Evolutionary conservation across 176 grass and related monocot species (phyloP).

Genomic region (Lolium rigidum): DNA sequence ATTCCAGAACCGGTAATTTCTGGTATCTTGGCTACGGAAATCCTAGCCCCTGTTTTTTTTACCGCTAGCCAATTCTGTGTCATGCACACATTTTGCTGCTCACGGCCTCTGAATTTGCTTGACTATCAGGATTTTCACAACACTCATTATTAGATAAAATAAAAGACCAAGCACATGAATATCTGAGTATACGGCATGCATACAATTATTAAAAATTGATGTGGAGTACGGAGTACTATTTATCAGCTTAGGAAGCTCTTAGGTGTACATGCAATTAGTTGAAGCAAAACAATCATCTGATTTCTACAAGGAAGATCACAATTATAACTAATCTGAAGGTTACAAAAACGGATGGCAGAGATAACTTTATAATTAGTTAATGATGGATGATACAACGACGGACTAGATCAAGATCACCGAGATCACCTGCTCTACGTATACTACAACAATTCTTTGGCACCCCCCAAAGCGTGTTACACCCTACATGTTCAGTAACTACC

Average conservation of each 20-base stretch:
- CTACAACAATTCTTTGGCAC: conserved; percentile 11
- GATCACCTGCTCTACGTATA: conserved; percentile 26
- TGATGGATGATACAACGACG: conserved; percentile 33
- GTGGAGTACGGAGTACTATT: background rate
- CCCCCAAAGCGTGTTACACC: background rate
- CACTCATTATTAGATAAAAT: too few relatives aligned
- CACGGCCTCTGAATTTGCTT: too few relatives aligned
- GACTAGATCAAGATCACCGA: conserved; percentile 24
- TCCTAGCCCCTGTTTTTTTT: too few relatives aligned
- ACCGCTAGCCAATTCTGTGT: too few relatives aligned
- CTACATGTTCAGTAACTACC: conserved; percentile 47
- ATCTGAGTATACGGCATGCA: background rate
- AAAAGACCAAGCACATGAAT: too few relatives aligned
- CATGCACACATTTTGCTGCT: background rate
- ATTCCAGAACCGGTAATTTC: too few relatives aligned
- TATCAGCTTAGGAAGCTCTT: background rate
- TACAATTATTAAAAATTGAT: background rate
- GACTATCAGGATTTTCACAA: too few relatives aligned
- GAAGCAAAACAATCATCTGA: conserved; percentile 24
- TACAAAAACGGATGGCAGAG: background rate
- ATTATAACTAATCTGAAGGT: conserved; percentile 34
- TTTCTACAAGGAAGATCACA: conserved; percentile 40
- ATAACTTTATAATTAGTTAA: conserved; percentile 22
- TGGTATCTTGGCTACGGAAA: too few relatives aligned
- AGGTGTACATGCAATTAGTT: conserved; percentile 13